These are phyloP conservation scores for Pelargonium australe DNA, from an alignment of 441 rosid genomes.

Conservation along the genomic window DNA sequence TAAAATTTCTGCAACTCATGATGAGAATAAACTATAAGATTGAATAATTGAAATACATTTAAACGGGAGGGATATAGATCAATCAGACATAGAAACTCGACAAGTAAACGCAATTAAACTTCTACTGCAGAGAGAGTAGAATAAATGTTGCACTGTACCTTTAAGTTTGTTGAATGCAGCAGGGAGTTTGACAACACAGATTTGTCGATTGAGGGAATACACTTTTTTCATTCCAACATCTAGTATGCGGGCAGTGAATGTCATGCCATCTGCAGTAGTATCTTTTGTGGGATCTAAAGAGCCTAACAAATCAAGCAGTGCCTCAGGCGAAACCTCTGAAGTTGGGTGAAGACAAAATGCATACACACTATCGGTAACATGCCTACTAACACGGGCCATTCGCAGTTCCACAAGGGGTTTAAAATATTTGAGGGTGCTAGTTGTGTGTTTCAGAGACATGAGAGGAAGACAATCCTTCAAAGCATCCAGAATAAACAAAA, in stretches of 20 bases:
- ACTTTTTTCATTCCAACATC: slow-evolving; percentile 70
- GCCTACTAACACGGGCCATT: slow-evolving; percentile 56
- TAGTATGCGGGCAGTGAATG: slow-evolving; percentile 67
- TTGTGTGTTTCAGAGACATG: slow-evolving; percentile 50
- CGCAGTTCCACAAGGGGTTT: slow-evolving; percentile 54
- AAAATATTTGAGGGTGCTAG: slow-evolving; percentile 51
- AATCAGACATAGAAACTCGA: not conserved
- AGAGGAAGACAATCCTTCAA: slow-evolving; percentile 73
- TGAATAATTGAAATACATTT: not conserved
- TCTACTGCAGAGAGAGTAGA: not conserved
- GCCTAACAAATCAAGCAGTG: slow-evolving; percentile 56
- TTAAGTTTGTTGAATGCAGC: slow-evolving; percentile 61
- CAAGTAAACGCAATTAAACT: not conserved
- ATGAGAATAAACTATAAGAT: slow-evolving; percentile 9
- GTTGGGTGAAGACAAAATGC: slow-evolving; percentile 48
- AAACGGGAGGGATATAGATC: not conserved
- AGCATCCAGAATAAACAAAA: slow-evolving; percentile 55
- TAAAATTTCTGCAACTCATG: slow-evolving; percentile 56
- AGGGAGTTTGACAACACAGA: slow-evolving; percentile 66
- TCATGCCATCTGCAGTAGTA: slow-evolving; percentile 63
- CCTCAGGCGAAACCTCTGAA: slow-evolving; percentile 57
- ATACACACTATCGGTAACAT: slow-evolving; percentile 63
- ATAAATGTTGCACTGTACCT: slow-evolving; percentile 35
- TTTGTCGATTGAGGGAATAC: slow-evolving; percentile 53
- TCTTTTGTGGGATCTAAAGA: slow-evolving; percentile 50